Percentiles rank a stretch among this genome's conserved stretches.
phyloP scores from a whole-genome alignment of 2,329 filamentous ascomycete genomes.

The Penicillium sp. region DNA sequence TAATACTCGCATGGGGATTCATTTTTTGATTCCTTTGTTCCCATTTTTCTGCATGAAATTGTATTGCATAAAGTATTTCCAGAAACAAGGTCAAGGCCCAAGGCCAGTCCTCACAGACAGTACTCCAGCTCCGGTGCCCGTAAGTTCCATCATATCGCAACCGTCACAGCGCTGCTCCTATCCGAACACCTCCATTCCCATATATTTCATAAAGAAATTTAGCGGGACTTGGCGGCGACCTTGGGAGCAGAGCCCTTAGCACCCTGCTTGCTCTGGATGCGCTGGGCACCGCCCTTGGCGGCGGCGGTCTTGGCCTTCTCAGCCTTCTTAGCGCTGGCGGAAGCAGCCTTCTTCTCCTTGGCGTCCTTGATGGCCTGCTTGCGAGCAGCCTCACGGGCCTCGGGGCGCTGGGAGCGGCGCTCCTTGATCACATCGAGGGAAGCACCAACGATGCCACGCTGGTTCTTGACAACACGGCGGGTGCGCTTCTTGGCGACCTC shows the following conservation, averaged over 20 bases:
- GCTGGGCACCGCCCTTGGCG: slow-evolving; percentile 73
- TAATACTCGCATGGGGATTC: slow-evolving; percentile 21
- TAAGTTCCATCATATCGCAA: slow-evolving; percentile 32
- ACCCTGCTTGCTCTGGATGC: slow-evolving; percentile 95
- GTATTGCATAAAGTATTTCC: slow-evolving; percentile 29
- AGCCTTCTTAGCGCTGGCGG: slow-evolving; percentile 91
- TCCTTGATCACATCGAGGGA: slow-evolving; percentile 99
- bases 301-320: slow-evolving; percentile 96
- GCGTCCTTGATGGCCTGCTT: slow-evolving; percentile 88
- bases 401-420: slow-evolving; percentile 89
- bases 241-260: slow-evolving; percentile 86
- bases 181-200: slow-evolving; percentile 30
- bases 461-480: slow-evolving; percentile 95
- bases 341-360: slow-evolving; percentile 96
- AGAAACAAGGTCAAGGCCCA: slow-evolving; percentile 27
- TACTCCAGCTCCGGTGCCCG: slow-evolving; percentile 30
- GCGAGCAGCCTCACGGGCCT: slow-evolving; percentile 91
- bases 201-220: slow-evolving; percentile 47
- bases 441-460: slow-evolving; percentile 98
- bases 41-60: slow-evolving; percentile 28
- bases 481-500: slow-evolving; percentile 99
- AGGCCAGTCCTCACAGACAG: slow-evolving; percentile 26
- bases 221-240: slow-evolving; percentile 83
- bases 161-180: slow-evolving; percentile 26
- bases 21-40: slow-evolving; percentile 30